These are phyloP conservation scores for Multifurca ochricompacta DNA, from an alignment of 768 basidiomycete genomes.

Conservation along the genomic window DNA sequence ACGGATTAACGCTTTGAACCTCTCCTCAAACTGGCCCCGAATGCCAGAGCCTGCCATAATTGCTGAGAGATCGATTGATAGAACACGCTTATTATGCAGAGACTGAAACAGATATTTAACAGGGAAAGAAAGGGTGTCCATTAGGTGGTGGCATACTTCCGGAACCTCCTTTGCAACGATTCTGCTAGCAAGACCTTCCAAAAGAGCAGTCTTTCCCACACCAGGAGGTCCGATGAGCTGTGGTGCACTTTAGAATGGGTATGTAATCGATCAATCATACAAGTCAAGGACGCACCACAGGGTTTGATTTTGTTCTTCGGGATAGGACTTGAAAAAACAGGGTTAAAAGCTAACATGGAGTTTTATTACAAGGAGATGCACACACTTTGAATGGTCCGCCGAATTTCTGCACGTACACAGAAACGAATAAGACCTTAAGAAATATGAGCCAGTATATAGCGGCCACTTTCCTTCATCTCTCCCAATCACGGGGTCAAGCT, in stretches of 20 bases:
- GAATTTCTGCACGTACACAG: slow-evolving; percentile 57
- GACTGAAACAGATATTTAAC: slow-evolving; percentile 42
- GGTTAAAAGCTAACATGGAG: neutral
- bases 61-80: slow-evolving; percentile 76
- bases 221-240: slow-evolving; percentile 81
- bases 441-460: neutral
- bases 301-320: slow-evolving; percentile 86
- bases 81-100: slow-evolving; percentile 77
- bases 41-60: slow-evolving; percentile 88
- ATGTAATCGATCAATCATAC: neutral
- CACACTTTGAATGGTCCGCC: slow-evolving; percentile 85
- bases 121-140: neutral
- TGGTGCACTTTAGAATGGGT: neutral
- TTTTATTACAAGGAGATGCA: slow-evolving; percentile 25
- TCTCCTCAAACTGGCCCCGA: slow-evolving; percentile 88
- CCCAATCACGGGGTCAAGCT: slow-evolving; percentile 87
- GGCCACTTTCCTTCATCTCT: slow-evolving; percentile 60
- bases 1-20: slow-evolving; percentile 82
- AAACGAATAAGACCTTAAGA: neutral
- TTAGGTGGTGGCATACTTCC: slow-evolving; percentile 44
- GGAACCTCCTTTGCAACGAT: slow-evolving; percentile 88
- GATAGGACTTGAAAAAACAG: slow-evolving; percentile 54
- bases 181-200: slow-evolving; percentile 82
- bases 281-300: slow-evolving; percentile 54
- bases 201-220: slow-evolving; percentile 88